Conservation (phyloP, 331 rosid genomes). For the Malus hybrid region DNA sequence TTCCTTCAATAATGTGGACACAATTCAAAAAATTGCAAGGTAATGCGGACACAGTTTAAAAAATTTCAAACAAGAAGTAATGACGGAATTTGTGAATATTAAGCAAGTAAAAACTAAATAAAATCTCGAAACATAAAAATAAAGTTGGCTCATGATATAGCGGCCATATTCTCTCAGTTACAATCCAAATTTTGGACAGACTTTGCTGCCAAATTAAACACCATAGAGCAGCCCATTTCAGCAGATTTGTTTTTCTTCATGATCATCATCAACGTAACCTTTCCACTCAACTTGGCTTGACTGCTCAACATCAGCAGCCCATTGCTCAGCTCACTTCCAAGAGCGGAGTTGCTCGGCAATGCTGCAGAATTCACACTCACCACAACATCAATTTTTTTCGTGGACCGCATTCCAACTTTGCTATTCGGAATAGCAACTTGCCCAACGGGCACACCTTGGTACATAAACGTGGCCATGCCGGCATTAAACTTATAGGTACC, state of each 20-base stretch:
- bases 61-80: neutral
- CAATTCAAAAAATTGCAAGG: neutral
- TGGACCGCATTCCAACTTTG: conserved; percentile 2
- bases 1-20: neutral
- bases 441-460: conserved; percentile 3
- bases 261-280: conserved; percentile 7
- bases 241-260: conserved; percentile 12
- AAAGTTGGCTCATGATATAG: neutral
- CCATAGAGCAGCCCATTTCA: conserved; percentile 3
- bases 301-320: conserved; percentile 6
- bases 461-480: neutral
- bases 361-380: conserved; percentile 1
- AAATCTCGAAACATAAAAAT: neutral
- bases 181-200: conserved; percentile 7
- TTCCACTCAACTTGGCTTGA: conserved; percentile 1
- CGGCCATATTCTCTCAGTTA: neutral
- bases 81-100: neutral
- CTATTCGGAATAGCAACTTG: neutral
- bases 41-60: neutral
- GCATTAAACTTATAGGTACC: conserved; percentile 6
- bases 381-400: neutral
- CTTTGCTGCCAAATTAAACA: neutral
- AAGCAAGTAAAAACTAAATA: neutral
- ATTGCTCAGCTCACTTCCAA: neutral
- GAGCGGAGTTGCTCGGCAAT: neutral